Evolutionary conservation across 345 rosid species (phyloP), one percentile per base, ranked within the genome.

Genomic region (Rhodamnia rubescens): DNA sequence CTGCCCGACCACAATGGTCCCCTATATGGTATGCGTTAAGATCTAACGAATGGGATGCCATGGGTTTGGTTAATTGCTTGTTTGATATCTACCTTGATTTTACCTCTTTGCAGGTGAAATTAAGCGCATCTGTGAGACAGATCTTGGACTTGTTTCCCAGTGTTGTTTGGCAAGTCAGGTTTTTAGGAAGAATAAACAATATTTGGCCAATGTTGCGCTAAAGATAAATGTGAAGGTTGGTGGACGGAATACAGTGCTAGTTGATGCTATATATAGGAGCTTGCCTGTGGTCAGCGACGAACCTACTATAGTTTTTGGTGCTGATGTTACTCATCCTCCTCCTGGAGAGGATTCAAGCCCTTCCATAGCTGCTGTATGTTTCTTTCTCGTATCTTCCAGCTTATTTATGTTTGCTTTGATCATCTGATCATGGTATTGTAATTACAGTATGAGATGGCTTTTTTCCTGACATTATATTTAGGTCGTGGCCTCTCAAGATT

Each of bases 401-500:
- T 83, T 84, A 64, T 52, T 64, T 27, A 32, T 78, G 36, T n/a
- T 42, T 42, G n/a, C 20, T 32, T 36, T 26, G 69, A 40, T 11
- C 83, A 26, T 56, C 13, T 42, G 32, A 44, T 15, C 22, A 24
- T 82, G 24, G 52, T 82, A 51, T 29, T 32, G 6, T 82, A 82
- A 82, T 51, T 49, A 26, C 36, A 40, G 26, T 12, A 26, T 42
- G 7, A 59, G 80, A 84, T 24, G 59, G 53, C 42, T 56, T 84
- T 56, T 57, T 84, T 22, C 54, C 52, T 57, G 11, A 59, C 83
- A 15, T 69, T 40, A n/a, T 55, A 69, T 89, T 53, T 86, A 96
- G 99, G 99, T 96, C 21, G 99, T 95, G 12, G 99, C 99, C 78
- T 96, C 99, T n/a, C 99, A 96, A 93, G 99, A 96, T 83, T 96